Conservation (phyloP, 23 red algal genomes). For the Gracilaria caudata region DNA sequence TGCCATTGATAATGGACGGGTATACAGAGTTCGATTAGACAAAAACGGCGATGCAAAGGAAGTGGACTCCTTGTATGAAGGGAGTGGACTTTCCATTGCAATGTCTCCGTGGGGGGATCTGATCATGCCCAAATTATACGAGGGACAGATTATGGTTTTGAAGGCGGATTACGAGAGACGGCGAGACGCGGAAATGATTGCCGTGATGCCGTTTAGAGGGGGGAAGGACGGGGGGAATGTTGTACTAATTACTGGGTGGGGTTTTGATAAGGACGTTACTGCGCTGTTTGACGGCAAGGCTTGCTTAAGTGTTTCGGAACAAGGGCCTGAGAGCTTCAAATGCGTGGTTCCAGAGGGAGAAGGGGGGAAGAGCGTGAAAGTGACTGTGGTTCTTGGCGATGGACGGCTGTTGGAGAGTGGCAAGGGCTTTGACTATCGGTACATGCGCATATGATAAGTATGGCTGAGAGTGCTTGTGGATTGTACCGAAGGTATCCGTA, state of each 20-base stretch:
- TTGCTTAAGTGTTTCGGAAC: slow-evolving; percentile 37
- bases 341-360: slow-evolving; percentile 19
- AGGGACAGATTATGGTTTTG: slow-evolving; percentile 56
- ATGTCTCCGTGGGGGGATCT: slow-evolving; percentile 64
- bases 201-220: slow-evolving; percentile 65
- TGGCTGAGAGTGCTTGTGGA: background rate
- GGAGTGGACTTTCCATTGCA: slow-evolving; percentile 50
- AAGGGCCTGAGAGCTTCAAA: slow-evolving; percentile 13
- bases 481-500: no score
- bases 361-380: slow-evolving; percentile 12
- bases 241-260: slow-evolving; percentile 52
- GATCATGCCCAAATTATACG: slow-evolving; percentile 65
- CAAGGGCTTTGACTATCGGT: slow-evolving; percentile 9
- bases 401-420: background rate
- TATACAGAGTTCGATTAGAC: slow-evolving; percentile 52
- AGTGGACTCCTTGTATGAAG: slow-evolving; percentile 53
- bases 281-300: slow-evolving; percentile 56
- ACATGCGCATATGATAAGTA: slow-evolving; percentile 5
- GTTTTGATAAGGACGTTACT: slow-evolving; percentile 10
- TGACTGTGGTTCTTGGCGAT: slow-evolving; percentile 14
- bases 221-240: slow-evolving; percentile 42
- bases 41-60: slow-evolving; percentile 30
- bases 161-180: slow-evolving; percentile 29
- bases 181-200: slow-evolving; percentile 28
- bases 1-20: slow-evolving; percentile 45